Evolutionary conservation across 2,329 filamentous ascomycete genomes (phyloP), one percentile per base, ranked within the genome.

Genomic region (Elsinoe ampelina): DNA sequence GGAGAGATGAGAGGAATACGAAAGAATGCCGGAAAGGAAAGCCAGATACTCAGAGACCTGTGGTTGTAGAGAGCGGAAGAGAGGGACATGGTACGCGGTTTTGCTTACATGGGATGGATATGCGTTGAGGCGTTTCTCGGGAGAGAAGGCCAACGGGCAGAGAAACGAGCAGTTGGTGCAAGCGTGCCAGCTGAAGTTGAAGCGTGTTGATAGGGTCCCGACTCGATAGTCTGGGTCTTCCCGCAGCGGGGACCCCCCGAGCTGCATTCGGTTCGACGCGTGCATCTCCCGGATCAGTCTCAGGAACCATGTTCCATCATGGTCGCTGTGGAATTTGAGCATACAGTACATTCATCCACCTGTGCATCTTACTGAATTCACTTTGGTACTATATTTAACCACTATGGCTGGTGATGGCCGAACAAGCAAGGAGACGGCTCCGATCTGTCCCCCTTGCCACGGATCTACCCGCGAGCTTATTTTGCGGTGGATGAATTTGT

Each of bases 401-500:
- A 30, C 5, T 30, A 26, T 26, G 5, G 4, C 26, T 30, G 7
- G 26, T 30, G 26, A 5, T 30, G 26, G 4, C 26, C 7, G 26
- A 30, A 8, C 7, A 30, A 30, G 26, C 11, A 19, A 41, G 38
- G 13, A n/a, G 38, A 41, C n/a, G n/a, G 38, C 38, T 41, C 38
- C n/a, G n/a, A 15, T 19, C 38, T 19, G 38, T 41, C 11, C 8
- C 26, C 26, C 17, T 35, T 13, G 41, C 19, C 19, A 17, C 35
- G 35, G 48, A 52, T 52, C 48, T 52, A 52, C 11, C 48, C 48
- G 48, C n/a, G 35, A 52, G 48, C 48, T 52, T 52, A 39, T 20
- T 11, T 3, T n/a, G 17, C 30, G 17, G 32, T 35, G 41, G 41
- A 26, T 45, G 10, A 45, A 45, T 45, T 45, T 45, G 19, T 19